Base-by-base conservation (phyloP, 1,139 yeast species). In the Maudiozyma humilis region DNA sequence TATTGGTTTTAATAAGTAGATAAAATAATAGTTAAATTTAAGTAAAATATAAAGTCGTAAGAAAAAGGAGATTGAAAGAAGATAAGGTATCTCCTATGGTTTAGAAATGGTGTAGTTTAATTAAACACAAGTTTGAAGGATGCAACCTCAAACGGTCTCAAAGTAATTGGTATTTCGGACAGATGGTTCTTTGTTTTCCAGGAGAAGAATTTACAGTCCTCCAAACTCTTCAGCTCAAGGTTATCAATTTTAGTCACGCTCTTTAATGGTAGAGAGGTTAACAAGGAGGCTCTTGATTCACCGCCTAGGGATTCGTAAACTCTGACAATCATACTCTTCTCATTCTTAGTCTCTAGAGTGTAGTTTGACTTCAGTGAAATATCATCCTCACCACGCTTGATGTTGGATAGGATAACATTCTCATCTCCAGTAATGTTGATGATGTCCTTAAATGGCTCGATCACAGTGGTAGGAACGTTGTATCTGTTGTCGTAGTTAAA, bases 251-350 rank as follows among this genome's bases (percentile, higher is more conserved):
- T 78, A 54, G 60, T 67, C 7, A 78, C 86, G 47, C 69, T 65
- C 38, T 65, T 67, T 37, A 86, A 64, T 1, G 70, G 65, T 33
- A 79, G 64, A 20, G 59, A 58, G 25, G 66, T 60, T 16, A 62
- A 63, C 42, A 87, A 60, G 10, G 56, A 63, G 1, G 85, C 93
- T 7, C 57, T 60, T 1, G 81, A 71, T 47, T 66, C 69, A 29
- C 96, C 97, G 7, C 97, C 97, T 42, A 89, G 70, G 0, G 95
- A 69, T 57, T 89, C 97, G 64, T 87, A 89, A 1, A 86, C 75
- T 55, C 97, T 75, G 32, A 84, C 70, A 30, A 88, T 71, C 33
- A 86, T 67, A 1, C 84, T 75, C 49, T 72, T 75, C 38, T 69
- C 67, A 13, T 50, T 47, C 23, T 41, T 31, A 16, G 51, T 41